These are phyloP conservation scores for Dictyostelium brefeldianum DNA, from an alignment of 78 protist genomes.

Conservation along the genomic window DNA sequence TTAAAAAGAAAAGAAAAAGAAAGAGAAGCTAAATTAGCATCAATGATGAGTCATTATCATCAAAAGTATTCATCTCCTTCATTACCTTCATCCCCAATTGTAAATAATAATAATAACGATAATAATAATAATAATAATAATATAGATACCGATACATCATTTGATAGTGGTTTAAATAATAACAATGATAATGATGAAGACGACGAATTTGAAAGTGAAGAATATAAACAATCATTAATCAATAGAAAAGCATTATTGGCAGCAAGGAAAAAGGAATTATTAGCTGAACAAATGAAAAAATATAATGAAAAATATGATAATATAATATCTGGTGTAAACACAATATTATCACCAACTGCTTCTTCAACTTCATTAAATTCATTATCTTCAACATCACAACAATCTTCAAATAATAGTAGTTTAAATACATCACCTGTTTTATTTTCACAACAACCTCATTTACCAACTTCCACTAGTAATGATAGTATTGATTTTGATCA, in stretches of 20 bases:
- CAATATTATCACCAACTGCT: constrained; percentile 37
- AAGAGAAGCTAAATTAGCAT: constrained; percentile 52
- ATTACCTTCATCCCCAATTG: background rate
- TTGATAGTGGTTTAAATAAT: background rate
- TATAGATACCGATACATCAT: background rate
- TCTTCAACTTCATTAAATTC: constrained; percentile 2
- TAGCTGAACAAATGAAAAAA: constrained; percentile 73
- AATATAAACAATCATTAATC: background rate
- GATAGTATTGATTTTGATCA: too few species aligned
- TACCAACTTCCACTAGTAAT: background rate
- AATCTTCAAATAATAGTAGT: background rate
- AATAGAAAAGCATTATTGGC: background rate
- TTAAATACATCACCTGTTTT: constrained; percentile 5
- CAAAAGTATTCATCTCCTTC: constrained; percentile 34
- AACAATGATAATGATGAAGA: constrained; percentile 14
- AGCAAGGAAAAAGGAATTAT: constrained; percentile 18
- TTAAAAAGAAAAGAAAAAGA: constrained; percentile 61
- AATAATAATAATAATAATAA: background rate
- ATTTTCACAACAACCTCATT: background rate
- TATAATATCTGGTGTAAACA: constrained; percentile 41
- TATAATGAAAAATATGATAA: constrained; percentile 50
- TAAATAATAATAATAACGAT: background rate
- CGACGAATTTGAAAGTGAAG: background rate
- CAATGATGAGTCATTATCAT: constrained; percentile 64
- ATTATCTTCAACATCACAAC: background rate